Conservation (phyloP, 345 rosid genomes). For the Lenwebbia sp. region DNA sequence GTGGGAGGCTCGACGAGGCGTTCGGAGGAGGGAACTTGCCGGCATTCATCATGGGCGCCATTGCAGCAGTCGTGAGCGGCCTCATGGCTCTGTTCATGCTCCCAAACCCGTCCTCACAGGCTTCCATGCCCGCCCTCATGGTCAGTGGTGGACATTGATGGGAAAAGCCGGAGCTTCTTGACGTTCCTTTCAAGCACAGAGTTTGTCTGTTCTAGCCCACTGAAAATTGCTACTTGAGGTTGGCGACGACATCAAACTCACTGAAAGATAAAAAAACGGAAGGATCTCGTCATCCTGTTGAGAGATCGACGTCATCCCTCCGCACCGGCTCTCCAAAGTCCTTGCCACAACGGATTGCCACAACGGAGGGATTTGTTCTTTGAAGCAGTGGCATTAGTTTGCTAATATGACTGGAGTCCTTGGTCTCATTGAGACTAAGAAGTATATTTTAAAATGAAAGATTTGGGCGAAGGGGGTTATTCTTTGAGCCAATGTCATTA, state of each 20-base stretch:
- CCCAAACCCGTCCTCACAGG: constrained; percentile 51
- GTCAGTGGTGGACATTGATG: neutral
- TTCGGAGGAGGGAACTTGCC: constrained; percentile 90
- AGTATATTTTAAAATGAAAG: too few species aligned
- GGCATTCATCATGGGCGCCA: constrained; percentile 57
- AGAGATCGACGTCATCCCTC: neutral
- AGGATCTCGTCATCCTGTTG: neutral
- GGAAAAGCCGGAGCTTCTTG: neutral
- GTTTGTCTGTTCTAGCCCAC: neutral
- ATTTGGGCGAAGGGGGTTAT: too few species aligned
- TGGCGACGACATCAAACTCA: neutral
- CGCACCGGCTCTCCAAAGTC: neutral
- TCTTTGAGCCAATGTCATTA: too few species aligned
- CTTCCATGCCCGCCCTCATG: neutral
- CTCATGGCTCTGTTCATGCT: constrained; percentile 46
- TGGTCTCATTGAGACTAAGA: too few species aligned
- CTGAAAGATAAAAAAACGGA: neutral
- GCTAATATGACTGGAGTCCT: too few species aligned
- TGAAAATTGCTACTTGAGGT: neutral
- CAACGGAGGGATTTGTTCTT: too few species aligned
- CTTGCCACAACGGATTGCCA: neutral
- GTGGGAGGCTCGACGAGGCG: constrained; percentile 64
- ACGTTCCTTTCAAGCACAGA: neutral
- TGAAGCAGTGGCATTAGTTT: too few species aligned
- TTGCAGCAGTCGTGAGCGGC: constrained; percentile 52